A percentile compares a stretch with the other conserved stretches of the same genome.
phyloP scores from a whole-genome alignment of 2,329 filamentous ascomycete genomes.

The Neonectria neomacrospora region DNA sequence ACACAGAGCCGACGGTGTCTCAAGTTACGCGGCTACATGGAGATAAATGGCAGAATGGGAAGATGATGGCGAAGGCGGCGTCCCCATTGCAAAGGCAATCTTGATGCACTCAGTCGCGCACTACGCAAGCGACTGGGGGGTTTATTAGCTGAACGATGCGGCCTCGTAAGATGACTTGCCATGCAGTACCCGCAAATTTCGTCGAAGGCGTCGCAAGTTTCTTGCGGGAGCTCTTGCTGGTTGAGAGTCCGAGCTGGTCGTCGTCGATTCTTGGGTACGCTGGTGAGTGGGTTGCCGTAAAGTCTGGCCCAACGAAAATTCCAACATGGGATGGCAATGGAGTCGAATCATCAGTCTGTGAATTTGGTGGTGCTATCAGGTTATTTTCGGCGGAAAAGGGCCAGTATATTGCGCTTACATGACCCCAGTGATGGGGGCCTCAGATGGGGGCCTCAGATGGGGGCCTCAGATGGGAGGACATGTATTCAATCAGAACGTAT shows the following conservation, averaged over 20 bases:
- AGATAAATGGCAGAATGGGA: background rate
- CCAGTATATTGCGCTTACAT: background rate
- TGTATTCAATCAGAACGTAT: conserved; percentile 41
- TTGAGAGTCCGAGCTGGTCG: background rate
- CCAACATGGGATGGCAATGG: background rate
- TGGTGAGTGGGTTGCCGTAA: background rate
- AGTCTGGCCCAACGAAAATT: background rate
- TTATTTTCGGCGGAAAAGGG: background rate
- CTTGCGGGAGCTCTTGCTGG: background rate
- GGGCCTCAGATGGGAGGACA: conserved; percentile 41
- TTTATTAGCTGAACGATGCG: background rate
- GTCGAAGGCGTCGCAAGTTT: background rate
- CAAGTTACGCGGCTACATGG: background rate
- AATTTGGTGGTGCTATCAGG: background rate
- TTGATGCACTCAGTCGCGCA: background rate
- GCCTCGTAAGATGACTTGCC: background rate
- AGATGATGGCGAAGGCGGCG: background rate
- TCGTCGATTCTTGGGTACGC: background rate
- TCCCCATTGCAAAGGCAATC: background rate
- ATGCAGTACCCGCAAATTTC: background rate
- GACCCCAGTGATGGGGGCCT: background rate
- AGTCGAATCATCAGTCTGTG: background rate
- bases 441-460: background rate
- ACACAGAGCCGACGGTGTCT: background rate
- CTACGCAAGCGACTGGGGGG: background rate